Conservation (phyloP, 129 eudicot species). For the Pittosporum tobira region DNA sequence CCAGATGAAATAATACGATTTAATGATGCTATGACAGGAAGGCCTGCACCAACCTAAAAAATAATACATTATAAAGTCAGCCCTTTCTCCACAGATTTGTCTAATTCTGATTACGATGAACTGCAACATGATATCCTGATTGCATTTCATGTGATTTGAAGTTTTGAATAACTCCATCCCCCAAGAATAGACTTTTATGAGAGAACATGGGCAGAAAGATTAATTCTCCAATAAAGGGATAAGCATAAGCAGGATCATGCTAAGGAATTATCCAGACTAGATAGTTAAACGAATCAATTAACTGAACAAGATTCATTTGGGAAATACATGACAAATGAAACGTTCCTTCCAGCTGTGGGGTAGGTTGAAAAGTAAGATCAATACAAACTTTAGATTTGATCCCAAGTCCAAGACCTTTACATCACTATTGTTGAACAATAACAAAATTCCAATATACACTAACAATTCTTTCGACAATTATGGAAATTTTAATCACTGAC, state of each 20-base stretch:
- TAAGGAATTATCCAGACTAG: no score
- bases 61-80: background rate
- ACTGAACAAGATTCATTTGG: no score
- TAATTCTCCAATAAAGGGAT: no score
- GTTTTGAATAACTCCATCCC: background rate
- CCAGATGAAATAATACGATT: slow-evolving; percentile 84
- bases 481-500: background rate
- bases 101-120: background rate
- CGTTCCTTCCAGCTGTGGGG: background rate
- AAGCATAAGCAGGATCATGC: no score
- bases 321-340: background rate
- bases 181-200: background rate
- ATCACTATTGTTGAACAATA: background rate
- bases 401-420: background rate
- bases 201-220: no score
- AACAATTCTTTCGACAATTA: background rate
- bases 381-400: background rate
- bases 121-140: background rate
- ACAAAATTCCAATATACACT: background rate
- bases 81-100: background rate
- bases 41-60: slow-evolving; percentile 95
- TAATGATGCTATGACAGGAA: slow-evolving; percentile 73
- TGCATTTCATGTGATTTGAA: background rate
- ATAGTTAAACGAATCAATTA: no score
- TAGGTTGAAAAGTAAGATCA: background rate